Evolutionary conservation across 257 asterid species (phyloP).

Genomic region (Anisodus acutangulus): DNA sequence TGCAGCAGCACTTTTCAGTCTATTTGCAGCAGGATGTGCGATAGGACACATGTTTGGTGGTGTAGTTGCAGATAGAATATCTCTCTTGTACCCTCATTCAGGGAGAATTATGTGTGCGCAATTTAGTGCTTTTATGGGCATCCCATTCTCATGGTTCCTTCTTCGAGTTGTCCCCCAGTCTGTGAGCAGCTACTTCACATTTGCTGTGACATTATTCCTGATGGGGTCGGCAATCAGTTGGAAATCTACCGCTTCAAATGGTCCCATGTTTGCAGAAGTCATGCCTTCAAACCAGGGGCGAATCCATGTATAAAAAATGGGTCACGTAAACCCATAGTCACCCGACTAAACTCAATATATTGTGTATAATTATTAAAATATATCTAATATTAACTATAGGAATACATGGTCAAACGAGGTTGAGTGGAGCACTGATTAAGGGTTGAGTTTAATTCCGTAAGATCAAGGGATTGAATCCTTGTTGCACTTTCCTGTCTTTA

Average conservation of each 20-base stretch:
- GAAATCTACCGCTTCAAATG: slow-evolving; percentile 86
- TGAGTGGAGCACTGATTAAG: no score
- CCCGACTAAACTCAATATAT: no score
- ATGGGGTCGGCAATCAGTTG: slow-evolving; percentile 94
- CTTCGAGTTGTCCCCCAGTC: slow-evolving; percentile 68
- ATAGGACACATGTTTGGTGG: slow-evolving; percentile 42
- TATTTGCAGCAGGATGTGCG: slow-evolving; percentile 94
- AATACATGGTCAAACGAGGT: no score
- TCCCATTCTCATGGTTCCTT: slow-evolving; percentile 84
- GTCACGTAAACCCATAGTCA: no score
- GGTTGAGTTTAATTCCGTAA: no score
- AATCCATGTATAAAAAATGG: no score
- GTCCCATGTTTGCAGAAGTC: slow-evolving; percentile 96
- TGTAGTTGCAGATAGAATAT: slow-evolving; percentile 28
- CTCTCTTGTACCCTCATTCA: slow-evolving; percentile 64
- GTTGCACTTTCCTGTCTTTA: no score
- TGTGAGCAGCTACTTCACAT: slow-evolving; percentile 60
- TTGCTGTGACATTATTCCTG: slow-evolving; percentile 66
- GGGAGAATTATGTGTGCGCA: slow-evolving; percentile 95
- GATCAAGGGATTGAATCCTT: no score
- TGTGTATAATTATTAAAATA: no score
- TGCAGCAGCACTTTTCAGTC: slow-evolving; percentile 76
- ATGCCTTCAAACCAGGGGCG: slow-evolving; percentile 68
- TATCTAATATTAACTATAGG: no score
- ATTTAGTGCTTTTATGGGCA: slow-evolving; percentile 87